Base-by-base conservation (phyloP, 768 basidiomycete genomes). In the Phaeotremella skinneri region DNA sequence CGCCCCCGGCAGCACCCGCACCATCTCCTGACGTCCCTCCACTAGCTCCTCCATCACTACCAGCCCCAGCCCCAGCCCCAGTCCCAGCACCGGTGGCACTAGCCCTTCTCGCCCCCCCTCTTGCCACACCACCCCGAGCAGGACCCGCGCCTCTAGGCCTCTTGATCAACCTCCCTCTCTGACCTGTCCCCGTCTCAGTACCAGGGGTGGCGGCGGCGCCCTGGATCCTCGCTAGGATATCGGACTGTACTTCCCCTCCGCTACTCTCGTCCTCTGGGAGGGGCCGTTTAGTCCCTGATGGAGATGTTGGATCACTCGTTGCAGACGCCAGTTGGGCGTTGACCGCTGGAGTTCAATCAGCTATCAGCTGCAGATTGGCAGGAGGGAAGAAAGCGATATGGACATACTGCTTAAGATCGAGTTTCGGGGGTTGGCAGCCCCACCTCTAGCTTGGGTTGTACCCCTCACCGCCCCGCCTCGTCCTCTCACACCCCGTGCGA, bases 311-410 rank as follows among this genome's bases (percentile, higher is more conserved):
- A 4, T 61, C 34, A 6, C 61, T 37, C 7, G 49, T 49, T 45
- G 65, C 34, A 37, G 58, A 52, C 11, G 62, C 42, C 1, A 73
- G 57, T 3, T 69, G 65, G 4, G 72, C 72, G 49, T 73, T 73
- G 56, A 73, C 72, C 34, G 62, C 72, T 70, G 52, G 39, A 31
- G 1, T 2, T 5, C 14, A 7, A 34, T 14, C 20, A 14, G 7
- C n/a, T 13, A 20, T 48, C 7, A 34, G 14, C 14, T 49, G 47
- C 4, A 11, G 34, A 16, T 25, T 11, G 26, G 51, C 16, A 20
- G 37, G 5, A 41, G 9, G 32, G 6, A 34, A 26, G 6, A 32
- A 23, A 56, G 34, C 42, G 16, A 55, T 13, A n/a, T 20, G 21
- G 25, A 63, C 70, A 55, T 30, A 72, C 70, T 57, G 32, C 54